Conservation (phyloP, 768 basidiomycete species). For the Suillus discolor region DNA sequence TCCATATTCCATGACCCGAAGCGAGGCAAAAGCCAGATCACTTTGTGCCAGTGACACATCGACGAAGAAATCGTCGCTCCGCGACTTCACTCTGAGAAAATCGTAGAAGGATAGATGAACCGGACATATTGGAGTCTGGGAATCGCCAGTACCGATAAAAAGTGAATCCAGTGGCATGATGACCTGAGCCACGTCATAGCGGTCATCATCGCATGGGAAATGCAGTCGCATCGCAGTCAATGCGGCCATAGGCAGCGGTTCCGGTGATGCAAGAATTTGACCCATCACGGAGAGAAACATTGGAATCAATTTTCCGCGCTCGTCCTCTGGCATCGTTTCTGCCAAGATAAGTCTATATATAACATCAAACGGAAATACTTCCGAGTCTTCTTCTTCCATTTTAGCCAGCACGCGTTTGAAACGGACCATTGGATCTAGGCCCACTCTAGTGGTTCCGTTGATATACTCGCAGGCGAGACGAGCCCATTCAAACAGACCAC, state of each 20-base stretch:
- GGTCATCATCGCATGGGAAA: neutral
- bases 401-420: neutral
- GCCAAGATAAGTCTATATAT: conserved; percentile 7
- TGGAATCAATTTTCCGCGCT: neutral
- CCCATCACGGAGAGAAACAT: conserved; percentile 10
- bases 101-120: conserved; percentile 31
- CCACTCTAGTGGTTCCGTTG: neutral
- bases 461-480: conserved; percentile 17
- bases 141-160: conserved; percentile 5
- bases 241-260: conserved; percentile 6
- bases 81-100: conserved; percentile 18
- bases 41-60: neutral
- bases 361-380: neutral
- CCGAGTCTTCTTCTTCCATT: neutral
- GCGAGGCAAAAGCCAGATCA: conserved; percentile 19
- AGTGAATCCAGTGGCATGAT: conserved; percentile 5
- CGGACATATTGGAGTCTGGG: conserved; percentile 11
- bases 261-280: neutral
- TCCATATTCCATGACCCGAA: conserved; percentile 27
- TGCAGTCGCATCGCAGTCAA: conserved; percentile 2
- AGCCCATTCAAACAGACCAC: conserved; percentile 12
- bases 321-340: conserved; percentile 4
- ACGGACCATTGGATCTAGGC: neutral
- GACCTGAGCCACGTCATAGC: neutral
- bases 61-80: conserved; percentile 18